Conservation (phyloP, 2,329 filamentous ascomycete species). For the Aspergillus terreus region DNA sequence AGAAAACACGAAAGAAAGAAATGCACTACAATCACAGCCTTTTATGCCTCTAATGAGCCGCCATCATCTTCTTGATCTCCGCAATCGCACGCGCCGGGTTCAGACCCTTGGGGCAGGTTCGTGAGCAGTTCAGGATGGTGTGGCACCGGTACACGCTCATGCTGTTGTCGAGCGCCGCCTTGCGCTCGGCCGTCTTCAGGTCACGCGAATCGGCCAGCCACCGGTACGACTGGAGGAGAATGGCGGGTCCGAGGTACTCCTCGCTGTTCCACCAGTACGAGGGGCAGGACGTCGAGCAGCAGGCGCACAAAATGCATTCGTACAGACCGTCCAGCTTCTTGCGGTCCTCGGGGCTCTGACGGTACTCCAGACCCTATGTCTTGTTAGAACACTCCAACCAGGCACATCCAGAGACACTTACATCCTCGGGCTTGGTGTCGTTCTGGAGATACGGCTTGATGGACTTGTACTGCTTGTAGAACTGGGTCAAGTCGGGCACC, state of each 20-base stretch:
- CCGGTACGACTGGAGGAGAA: conserved; percentile 95
- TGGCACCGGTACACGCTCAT: conserved; percentile 99
- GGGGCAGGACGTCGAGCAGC: conserved; percentile 98
- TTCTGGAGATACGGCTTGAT: conserved; percentile 98
- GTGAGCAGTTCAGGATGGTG: conserved; percentile 97
- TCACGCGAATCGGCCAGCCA: conserved; percentile 96
- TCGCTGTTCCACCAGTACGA: conserved; percentile 99
- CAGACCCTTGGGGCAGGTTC: conserved; percentile 96
- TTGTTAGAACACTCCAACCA: conserved; percentile 6
- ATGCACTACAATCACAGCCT: conserved; percentile 11
- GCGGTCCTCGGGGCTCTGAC: conserved; percentile 86
- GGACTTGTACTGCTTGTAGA: conserved; percentile 99
- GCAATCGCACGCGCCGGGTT: conserved; percentile 95
- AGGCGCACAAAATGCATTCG: conserved; percentile 98
- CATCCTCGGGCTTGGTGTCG: conserved; percentile 76
- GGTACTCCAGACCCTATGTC: conserved; percentile 78
- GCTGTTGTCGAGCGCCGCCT: conserved; percentile 90
- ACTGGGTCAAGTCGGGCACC: conserved; percentile 93
- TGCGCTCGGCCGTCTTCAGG: conserved; percentile 81
- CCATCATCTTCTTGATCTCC: conserved; percentile 98
- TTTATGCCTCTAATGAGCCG: conserved; percentile 36
- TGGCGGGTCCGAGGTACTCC: conserved; percentile 95
- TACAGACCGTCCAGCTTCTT: conserved; percentile 97
- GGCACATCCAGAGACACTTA: conserved; percentile 47
- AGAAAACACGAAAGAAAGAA: conserved; percentile 12